A percentile compares a stretch with the other conserved stretches of the same genome.
These are phyloP conservation scores for Neurospora intermedia DNA, from an alignment of 495 filamentous ascomycete genomes.

Conservation along the genomic window DNA sequence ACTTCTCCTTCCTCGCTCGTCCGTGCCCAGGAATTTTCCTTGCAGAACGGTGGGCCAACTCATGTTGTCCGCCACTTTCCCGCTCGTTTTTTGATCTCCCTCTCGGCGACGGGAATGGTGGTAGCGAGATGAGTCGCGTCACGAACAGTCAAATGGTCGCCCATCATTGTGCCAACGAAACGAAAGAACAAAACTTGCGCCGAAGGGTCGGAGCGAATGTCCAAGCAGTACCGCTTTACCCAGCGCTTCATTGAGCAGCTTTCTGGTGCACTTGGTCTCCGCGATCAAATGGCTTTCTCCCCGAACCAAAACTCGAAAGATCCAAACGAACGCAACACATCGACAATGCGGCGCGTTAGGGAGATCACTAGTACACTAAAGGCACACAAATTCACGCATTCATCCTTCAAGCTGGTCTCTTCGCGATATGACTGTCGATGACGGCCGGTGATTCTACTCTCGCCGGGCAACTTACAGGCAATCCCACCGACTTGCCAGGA, in stretches of 20 bases:
- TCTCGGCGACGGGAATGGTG: background rate
- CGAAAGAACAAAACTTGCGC: background rate
- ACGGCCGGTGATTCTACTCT: background rate
- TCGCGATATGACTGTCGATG: background rate
- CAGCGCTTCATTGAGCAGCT: background rate
- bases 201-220: accelerated
- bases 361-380: no score
- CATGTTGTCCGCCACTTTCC: no score
- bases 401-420: background rate
- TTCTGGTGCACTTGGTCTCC: background rate
- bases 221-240: background rate
- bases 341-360: background rate
- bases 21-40: background rate
- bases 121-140: background rate
- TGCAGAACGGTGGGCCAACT: no score
- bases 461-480: background rate
- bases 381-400: background rate
- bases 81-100: background rate
- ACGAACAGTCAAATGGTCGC: background rate
- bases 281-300: background rate
- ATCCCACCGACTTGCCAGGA: background rate
- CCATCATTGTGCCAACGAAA: background rate
- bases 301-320: background rate
- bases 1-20: background rate
- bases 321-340: background rate